Base-by-base conservation (phyloP, 2,329 filamentous ascomycete genomes). In the Delphinella strobiligena region DNA sequence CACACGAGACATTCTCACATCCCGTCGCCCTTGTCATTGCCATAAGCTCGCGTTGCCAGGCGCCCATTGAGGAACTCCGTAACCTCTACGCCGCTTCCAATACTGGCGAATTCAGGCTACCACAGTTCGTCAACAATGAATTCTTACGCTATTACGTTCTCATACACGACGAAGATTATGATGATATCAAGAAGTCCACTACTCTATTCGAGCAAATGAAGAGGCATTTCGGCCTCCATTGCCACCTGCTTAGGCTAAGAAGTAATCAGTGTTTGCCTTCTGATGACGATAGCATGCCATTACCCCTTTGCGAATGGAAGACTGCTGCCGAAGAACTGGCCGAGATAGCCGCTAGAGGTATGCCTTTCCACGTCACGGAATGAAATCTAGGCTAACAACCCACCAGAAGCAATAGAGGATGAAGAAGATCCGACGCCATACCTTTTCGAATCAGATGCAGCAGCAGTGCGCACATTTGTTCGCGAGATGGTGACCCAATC, bases 201-300 rank as follows among this genome's bases (percentile, higher is more conserved):
- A 75, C 78, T 14, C 68, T 96, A 19, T 98, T 94, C 60, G 91
- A 98, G 51, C 86, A 95, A 60, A 98, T 98, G 93, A 98, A 96
- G 62, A 78, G 91, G n/a, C 86, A 95, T 61, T 85, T 98, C 47
- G 91, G 91, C 2, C 67, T 96, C 35, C 88, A 98, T 61, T 98
- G 91, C 56, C 91, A 98, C 61, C 69, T 98, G 9, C 68, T 98
- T 24, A 72, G 93, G 47, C 66, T 98, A 37, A 75, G 89, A 50
- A 93, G 85, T 52, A 82, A 78, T 29, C 82, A 87, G 55, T 89
- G 86, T 58, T 80, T 85, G 27, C 78, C 88, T 46, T 88, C 86
- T 1, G 91, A 96, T 58, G 88, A 95, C 56, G 89, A 96, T 54
- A 89, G 84, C 53, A 75, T 86, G 51, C 75, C 78, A 38, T 69